Evolutionary conservation across 73 alveolate species (phyloP).

Genomic region (Tetrahymena borealis): DNA sequence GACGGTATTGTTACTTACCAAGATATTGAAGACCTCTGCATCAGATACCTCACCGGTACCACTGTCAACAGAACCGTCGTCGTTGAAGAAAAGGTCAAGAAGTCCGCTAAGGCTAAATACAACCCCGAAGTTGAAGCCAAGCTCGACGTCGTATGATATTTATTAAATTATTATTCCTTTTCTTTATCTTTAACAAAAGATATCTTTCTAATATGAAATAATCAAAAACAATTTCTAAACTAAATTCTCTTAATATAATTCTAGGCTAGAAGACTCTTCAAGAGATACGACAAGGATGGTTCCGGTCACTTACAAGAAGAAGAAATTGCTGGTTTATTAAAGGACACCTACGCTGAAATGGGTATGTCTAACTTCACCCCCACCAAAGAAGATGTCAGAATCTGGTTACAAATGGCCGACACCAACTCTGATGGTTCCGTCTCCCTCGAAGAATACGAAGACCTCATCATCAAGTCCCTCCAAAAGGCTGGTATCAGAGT

Average conservation of each 20-base stretch:
- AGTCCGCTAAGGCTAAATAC: not conserved
- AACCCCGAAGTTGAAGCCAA: not conserved
- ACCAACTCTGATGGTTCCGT: constrained; percentile 35
- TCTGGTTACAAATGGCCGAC: constrained; percentile 29
- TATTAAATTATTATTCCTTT: not conserved
- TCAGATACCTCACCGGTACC: constrained; percentile 25
- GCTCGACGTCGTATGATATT: not conserved
- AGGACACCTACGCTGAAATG: constrained; percentile 28
- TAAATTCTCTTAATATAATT: constrained; percentile 3
- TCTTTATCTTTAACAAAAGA: not conserved
- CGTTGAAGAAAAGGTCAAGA: not conserved
- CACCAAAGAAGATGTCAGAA: constrained; percentile 9
- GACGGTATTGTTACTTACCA: constrained; percentile 42
- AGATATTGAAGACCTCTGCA: constrained; percentile 43
- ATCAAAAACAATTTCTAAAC: not conserved
- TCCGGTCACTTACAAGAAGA: constrained; percentile 14
- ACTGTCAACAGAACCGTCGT: not conserved
- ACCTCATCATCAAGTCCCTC: constrained; percentile 13
- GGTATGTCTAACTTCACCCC: constrained; percentile 21
- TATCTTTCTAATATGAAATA: not conserved
- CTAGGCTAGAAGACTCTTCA: constrained; percentile 29
- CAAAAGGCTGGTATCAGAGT: constrained; percentile 2
- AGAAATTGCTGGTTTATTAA: constrained; percentile 8
- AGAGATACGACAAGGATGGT: constrained; percentile 32
- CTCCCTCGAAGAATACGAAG: constrained; percentile 28